Evolutionary conservation across 2,329 filamentous ascomycete species (phyloP).

Genomic region (Pseudopithomyces maydicus): DNA sequence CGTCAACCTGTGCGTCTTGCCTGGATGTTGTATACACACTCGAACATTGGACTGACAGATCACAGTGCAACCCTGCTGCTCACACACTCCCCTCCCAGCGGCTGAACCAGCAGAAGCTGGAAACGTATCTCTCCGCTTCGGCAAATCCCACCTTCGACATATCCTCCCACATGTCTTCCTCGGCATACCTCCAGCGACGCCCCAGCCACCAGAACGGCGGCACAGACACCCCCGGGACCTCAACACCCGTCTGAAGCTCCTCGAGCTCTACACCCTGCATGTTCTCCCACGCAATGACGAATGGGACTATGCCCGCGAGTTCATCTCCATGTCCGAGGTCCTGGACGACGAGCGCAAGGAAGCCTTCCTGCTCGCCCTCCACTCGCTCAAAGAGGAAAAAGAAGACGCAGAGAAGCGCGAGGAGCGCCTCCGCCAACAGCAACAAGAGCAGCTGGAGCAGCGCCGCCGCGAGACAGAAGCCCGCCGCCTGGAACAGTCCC

Average conservation of each 20-base stretch:
- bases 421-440: slow-evolving; percentile 66
- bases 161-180: slow-evolving; percentile 63
- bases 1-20: slow-evolving; percentile 73
- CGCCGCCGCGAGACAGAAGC: slow-evolving; percentile 51
- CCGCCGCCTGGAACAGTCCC: slow-evolving; percentile 43
- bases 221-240: slow-evolving; percentile 85
- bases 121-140: slow-evolving; percentile 83
- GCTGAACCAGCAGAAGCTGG: slow-evolving; percentile 84
- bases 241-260: slow-evolving; percentile 82
- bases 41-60: slow-evolving; percentile 4
- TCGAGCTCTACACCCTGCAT: slow-evolving; percentile 94
- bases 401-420: slow-evolving; percentile 70
- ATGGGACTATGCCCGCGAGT: slow-evolving; percentile 94
- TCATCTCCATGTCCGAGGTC: slow-evolving; percentile 83
- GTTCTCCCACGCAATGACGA: slow-evolving; percentile 92
- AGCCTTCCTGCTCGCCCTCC: slow-evolving; percentile 83
- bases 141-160: slow-evolving; percentile 75
- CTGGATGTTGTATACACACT: background rate
- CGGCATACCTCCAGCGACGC: slow-evolving; percentile 37
- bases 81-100: slow-evolving; percentile 86
- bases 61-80: slow-evolving; percentile 83
- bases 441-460: slow-evolving; percentile 60
- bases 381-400: slow-evolving; percentile 83
- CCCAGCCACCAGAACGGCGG: slow-evolving; percentile 57
- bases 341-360: slow-evolving; percentile 92